Conservation (phyloP, 106 monocot species). For the Phalaenopsis aphrodite region DNA sequence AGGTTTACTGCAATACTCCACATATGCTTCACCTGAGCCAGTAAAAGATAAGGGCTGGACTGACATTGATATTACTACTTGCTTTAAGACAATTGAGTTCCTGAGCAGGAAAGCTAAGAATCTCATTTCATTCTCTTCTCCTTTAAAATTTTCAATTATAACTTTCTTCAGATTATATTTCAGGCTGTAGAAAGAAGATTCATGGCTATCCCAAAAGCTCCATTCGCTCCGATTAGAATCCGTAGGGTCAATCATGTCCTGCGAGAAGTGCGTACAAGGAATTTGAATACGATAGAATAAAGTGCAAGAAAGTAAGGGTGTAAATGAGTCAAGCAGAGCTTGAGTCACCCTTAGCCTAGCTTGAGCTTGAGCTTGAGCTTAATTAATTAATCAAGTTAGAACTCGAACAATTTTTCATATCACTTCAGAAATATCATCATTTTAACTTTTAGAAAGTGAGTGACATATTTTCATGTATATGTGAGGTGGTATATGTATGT, state of each 20-base stretch:
- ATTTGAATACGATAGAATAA: too few species aligned
- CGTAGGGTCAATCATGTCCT: background rate
- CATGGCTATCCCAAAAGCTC: background rate
- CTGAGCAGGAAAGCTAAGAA: background rate
- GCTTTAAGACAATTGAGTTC: background rate
- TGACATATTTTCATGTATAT: too few species aligned
- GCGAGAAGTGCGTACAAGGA: background rate
- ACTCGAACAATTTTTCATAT: too few species aligned
- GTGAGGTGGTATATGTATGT: too few species aligned
- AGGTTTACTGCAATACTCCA: background rate
- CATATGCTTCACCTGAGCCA: conserved; percentile 1
- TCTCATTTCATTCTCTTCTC: conserved; percentile 4
- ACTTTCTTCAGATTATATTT: background rate
- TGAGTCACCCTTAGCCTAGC: too few species aligned
- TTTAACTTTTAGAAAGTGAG: too few species aligned
- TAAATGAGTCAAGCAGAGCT: too few species aligned
- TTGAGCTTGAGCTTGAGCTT: too few species aligned
- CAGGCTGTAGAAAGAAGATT: background rate
- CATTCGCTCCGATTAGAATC: background rate
- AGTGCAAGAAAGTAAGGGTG: too few species aligned
- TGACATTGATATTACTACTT: background rate
- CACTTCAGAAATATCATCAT: too few species aligned
- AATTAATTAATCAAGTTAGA: too few species aligned
- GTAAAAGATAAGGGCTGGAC: background rate
- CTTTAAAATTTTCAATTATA: background rate